A percentile compares a stretch with the other conserved stretches of the same genome.
Conservation (phyloP, 768 basidiomycete genomes). For the Tricholoma flavovirens region DNA sequence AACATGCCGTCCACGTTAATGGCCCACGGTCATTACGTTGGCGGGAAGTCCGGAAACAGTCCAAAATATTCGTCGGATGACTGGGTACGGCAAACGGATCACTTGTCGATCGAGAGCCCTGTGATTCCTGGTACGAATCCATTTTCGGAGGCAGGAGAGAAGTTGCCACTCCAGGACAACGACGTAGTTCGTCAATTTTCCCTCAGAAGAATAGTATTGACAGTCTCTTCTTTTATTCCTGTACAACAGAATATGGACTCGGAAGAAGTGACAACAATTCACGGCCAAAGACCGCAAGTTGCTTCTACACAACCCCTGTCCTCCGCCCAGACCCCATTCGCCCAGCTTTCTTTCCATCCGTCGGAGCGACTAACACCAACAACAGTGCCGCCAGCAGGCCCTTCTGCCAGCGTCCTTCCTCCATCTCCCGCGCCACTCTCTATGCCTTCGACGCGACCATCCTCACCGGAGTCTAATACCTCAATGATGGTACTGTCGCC, state of each 20-base stretch:
- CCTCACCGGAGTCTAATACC: slow-evolving; percentile 9
- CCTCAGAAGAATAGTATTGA: neutral
- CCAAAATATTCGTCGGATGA: slow-evolving; percentile 53
- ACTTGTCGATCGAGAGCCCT: slow-evolving; percentile 59
- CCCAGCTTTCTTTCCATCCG: slow-evolving; percentile 4
- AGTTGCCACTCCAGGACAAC: slow-evolving; percentile 21
- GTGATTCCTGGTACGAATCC: slow-evolving; percentile 15
- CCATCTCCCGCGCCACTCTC: slow-evolving; percentile 22
- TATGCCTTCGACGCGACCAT: slow-evolving; percentile 6
- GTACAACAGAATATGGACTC: slow-evolving; percentile 23
- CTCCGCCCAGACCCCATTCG: slow-evolving; percentile 3
- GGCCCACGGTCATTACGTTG: neutral
- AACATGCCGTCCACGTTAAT: neutral
- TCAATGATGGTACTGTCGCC: slow-evolving; percentile 17
- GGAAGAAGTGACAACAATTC: slow-evolving; percentile 10
- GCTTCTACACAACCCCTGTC: slow-evolving; percentile 6
- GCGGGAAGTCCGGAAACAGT: slow-evolving; percentile 23
- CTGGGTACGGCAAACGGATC: slow-evolving; percentile 69
- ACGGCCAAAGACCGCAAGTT: slow-evolving; percentile 6
- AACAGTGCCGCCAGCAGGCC: slow-evolving; percentile 7
- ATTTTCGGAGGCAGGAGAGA: neutral
- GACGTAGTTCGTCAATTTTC: slow-evolving; percentile 44
- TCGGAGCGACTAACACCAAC: slow-evolving; percentile 6
- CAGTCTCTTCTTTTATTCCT: neutral
- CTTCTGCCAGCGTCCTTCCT: slow-evolving; percentile 23